A percentile compares a stretch with the other conserved stretches of the same genome.
Conservation (phyloP, 2,329 filamentous ascomycete genomes). For the Tolypocladium album region DNA sequence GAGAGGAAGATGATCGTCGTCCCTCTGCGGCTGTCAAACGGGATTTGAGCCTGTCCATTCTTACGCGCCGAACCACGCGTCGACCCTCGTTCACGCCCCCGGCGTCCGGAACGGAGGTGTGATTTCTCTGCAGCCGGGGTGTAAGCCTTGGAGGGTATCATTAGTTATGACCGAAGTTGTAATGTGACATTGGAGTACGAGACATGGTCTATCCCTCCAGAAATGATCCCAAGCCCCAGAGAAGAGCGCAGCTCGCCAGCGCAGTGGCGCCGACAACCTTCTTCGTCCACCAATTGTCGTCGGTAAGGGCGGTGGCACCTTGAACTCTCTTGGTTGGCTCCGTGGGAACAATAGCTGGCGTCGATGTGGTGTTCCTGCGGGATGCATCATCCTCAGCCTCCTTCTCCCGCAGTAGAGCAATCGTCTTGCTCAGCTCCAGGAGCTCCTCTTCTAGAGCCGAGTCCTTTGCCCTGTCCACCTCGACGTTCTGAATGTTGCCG, state of each 20-base stretch:
- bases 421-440: conserved; percentile 60
- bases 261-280: conserved; percentile 52
- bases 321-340: conserved; percentile 18
- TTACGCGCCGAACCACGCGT: background rate
- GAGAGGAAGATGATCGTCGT: background rate
- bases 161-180: background rate
- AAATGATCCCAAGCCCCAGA: conserved; percentile 49
- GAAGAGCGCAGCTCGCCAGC: conserved; percentile 47
- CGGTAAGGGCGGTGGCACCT: conserved; percentile 47
- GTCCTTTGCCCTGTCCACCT: conserved; percentile 59
- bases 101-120: background rate
- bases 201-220: conserved; percentile 22
- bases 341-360: conserved; percentile 16
- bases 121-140: too few species aligned
- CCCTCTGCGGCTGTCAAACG: background rate
- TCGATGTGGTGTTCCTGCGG: conserved; percentile 13
- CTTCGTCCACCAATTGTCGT: conserved; percentile 58
- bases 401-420: conserved; percentile 40
- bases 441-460: conserved; percentile 61
- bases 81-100: background rate
- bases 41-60: too few species aligned
- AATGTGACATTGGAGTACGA: too few species aligned
- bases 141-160: background rate
- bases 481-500: conserved; percentile 94
- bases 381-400: conserved; percentile 33